Evolutionary conservation across 176 grass and related monocot species (phyloP).

Genomic region (Microstegium vimineum): DNA sequence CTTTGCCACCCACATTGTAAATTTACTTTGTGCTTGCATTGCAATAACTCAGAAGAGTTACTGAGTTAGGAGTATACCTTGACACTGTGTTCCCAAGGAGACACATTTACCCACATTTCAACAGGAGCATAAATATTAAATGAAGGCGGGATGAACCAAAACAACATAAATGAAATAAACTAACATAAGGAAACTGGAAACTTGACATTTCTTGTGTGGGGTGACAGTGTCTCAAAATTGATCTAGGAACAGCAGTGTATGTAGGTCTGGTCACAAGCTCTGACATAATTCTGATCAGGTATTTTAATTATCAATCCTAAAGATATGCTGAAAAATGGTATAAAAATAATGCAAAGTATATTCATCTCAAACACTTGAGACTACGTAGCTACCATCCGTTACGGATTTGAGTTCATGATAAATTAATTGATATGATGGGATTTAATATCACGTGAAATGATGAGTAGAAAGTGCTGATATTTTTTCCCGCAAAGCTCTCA

Average conservation of each 20-base stretch:
- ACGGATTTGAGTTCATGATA: background rate
- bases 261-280: slow-evolving; percentile 8
- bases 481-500: background rate
- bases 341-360: slow-evolving; percentile 7
- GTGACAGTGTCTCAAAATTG: background rate
- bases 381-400: background rate
- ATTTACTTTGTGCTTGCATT: background rate
- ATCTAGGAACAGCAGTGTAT: slow-evolving; percentile 19
- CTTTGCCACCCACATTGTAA: background rate
- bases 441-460: background rate
- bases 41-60: background rate
- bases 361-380: background rate
- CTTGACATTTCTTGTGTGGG: background rate
- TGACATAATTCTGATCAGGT: slow-evolving; percentile 10
- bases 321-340: slow-evolving; percentile 14
- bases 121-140: background rate
- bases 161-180: background rate
- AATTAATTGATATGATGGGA: background rate
- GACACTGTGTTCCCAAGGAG: background rate
- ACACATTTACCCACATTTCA: background rate
- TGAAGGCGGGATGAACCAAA: background rate
- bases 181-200: background rate
- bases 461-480: background rate
- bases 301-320: slow-evolving; percentile 11
- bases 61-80: background rate